Conservation (phyloP, 345 rosid genomes). For the Excoecaria agallocha region DNA sequence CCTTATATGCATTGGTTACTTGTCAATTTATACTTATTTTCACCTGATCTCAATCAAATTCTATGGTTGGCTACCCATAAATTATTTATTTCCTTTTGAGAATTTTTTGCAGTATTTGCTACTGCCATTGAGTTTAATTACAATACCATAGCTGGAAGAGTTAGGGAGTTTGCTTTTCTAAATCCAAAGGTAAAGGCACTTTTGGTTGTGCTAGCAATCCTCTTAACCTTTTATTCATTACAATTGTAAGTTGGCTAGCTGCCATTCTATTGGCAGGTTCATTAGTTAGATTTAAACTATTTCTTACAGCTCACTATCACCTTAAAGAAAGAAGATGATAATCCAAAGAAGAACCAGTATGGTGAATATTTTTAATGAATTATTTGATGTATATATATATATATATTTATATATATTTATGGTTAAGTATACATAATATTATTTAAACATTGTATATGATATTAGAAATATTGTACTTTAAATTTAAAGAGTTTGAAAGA, state of each 20-base stretch:
- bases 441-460: too few relatives aligned
- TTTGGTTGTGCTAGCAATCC: conserved; percentile 6
- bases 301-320: conserved; percentile 68
- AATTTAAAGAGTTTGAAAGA: too few relatives aligned
- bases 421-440: too few relatives aligned
- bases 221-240: not conserved
- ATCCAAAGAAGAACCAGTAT: conserved; percentile 57
- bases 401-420: too few relatives aligned
- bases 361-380: conserved; percentile 67
- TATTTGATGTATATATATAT: too few relatives aligned
- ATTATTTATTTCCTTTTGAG: too few relatives aligned
- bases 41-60: not conserved
- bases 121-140: conserved; percentile 84
- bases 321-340: conserved; percentile 52
- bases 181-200: conserved; percentile 70
- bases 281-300: conserved; percentile 13
- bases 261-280: not conserved
- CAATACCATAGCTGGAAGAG: conserved; percentile 78
- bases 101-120: conserved; percentile 64
- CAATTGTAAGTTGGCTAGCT: conserved; percentile 5
- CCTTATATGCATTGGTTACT: not conserved
- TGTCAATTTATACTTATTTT: conserved; percentile 7
- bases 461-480: too few relatives aligned
- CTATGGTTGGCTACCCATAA: conserved; percentile 19
- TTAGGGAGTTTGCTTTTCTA: conserved; percentile 92